Base-by-base conservation (phyloP, 306 rosid species). In the Pyrus pyrifolia region DNA sequence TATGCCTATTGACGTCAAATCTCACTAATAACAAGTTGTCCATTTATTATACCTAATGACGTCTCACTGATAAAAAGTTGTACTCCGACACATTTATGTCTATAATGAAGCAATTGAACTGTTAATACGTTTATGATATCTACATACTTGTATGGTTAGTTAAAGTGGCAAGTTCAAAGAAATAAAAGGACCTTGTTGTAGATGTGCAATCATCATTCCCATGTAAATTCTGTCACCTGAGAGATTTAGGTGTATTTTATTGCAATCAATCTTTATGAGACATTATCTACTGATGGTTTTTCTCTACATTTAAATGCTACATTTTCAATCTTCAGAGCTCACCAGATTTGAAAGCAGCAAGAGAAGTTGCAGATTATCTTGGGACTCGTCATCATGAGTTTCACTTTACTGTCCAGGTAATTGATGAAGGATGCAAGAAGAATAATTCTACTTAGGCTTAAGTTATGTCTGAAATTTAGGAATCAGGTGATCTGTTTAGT, bases 371-470 rank as follows among this genome's bases (percentile, higher is more conserved):
- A 25, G 93, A 91, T 87, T 96, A 89, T 82, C 97, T 96, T 62
- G 93, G 96, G 78, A 96, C 99, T 85, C 86, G 83, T 69, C 99
- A 96, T 84, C 88, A 88, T 6, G 97, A 91, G 81, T 94, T 96
- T 85, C 76, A 91, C 83, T 96, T 96, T 92, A 91, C 96, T 1
- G 93, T 96, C 85, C 99, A 95, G 99, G 99, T 92, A 72, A 61
- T 80, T 69, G 22, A 58, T 38, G 30, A 40, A 8, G 19, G 77
- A 44, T 27, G 29, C 22, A 23, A 8, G 25, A 23, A 8, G 25
- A 73, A 27, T 25, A 38, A 40, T 33, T 71, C 35, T 31, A 53
- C 58, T 45, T 4, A 71, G 76, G 60, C 15, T 66, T 73, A 12
- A 65, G 44, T 29, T 71, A 30, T 38, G 55, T 57, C 27, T 30